phyloP scores from a whole-genome alignment of 805 yeast species.

The Phaffomyces thermotolerans region DNA sequence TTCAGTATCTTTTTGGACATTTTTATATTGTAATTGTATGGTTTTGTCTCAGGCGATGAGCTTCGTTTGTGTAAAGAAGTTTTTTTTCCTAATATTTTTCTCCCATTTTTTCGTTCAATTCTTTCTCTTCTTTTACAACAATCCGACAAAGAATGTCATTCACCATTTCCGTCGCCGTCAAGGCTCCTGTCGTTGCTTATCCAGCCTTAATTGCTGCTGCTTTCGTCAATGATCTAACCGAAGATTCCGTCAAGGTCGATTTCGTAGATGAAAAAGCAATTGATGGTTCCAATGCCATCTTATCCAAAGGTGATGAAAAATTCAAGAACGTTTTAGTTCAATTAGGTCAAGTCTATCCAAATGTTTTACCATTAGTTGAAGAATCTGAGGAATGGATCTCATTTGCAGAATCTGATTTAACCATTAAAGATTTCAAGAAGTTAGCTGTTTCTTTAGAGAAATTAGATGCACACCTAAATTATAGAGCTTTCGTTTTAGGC shows the following conservation, averaged over 20 bases:
- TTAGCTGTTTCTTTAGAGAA: conserved; percentile 70
- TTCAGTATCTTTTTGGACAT: conserved; percentile 17
- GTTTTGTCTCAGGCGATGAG: background rate
- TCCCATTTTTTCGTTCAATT: background rate
- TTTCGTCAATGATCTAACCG: conserved; percentile 49
- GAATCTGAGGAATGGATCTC: conserved; percentile 56
- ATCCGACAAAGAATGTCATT: conserved; percentile 26
- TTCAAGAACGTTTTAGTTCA: conserved; percentile 34
- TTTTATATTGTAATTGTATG: background rate
- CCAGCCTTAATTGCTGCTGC: conserved; percentile 73
- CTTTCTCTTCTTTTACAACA: background rate
- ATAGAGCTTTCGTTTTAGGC: conserved; percentile 73
- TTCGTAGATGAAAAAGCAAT: conserved; percentile 69
- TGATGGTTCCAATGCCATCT: conserved; percentile 35
- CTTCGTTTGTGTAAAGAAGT: background rate
- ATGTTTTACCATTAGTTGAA: conserved; percentile 27
- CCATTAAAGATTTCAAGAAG: conserved; percentile 83
- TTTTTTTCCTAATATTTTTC: background rate
- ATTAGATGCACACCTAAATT: conserved; percentile 76
- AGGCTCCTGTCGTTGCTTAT: conserved; percentile 80
- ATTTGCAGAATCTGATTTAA: conserved; percentile 59
- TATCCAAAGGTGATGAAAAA: conserved; percentile 33
- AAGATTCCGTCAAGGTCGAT: conserved; percentile 48
- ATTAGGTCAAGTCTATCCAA: conserved; percentile 48
- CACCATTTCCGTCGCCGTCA: conserved; percentile 66